These are phyloP conservation scores for Micractinium conductrix DNA, from an alignment of 139 green algal genomes.

Conservation along the genomic window DNA sequence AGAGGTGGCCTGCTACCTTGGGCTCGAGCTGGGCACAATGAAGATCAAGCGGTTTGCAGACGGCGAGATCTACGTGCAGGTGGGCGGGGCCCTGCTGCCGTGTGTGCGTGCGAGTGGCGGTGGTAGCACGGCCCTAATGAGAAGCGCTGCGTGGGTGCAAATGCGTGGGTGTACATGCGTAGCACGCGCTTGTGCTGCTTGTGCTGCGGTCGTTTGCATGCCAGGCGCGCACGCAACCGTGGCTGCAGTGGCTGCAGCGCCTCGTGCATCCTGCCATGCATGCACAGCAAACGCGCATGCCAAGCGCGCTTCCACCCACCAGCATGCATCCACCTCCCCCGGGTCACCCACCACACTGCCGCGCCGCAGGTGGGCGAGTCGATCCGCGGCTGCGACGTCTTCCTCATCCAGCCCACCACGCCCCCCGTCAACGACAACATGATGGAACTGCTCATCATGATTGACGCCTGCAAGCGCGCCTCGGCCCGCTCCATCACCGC, in stretches of 20 bases:
- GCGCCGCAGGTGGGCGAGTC: constrained; percentile 85
- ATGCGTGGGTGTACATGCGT: too few relatives aligned
- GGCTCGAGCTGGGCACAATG: constrained; percentile 91
- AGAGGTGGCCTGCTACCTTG: constrained; percentile 97
- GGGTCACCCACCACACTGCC: too few relatives aligned
- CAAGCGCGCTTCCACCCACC: too few relatives aligned
- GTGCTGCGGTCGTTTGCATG: not conserved
- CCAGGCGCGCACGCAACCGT: too few relatives aligned
- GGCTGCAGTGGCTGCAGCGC: not conserved
- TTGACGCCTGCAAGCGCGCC: constrained; percentile 93
- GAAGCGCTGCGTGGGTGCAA: too few relatives aligned
- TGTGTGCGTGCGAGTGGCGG: too few relatives aligned
- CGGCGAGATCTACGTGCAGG: constrained; percentile 97
- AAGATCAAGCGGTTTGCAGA: constrained; percentile 99
- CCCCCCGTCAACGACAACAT: constrained; percentile 97
- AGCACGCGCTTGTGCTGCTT: too few relatives aligned
- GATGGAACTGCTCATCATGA: constrained; percentile 98
- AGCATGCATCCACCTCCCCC: too few relatives aligned
- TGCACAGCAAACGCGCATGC: too few relatives aligned
- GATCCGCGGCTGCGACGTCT: constrained; percentile 99
- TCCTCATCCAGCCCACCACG: constrained; percentile 97
- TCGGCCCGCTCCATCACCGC: constrained; percentile 96
- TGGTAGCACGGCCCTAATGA: too few relatives aligned
- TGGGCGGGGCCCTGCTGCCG: constrained; percentile 37
- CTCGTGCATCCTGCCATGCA: too few relatives aligned